Evolutionary conservation across 2,329 filamentous ascomycete species (phyloP).

Genomic region (Pseudogymnoascus sp.): DNA sequence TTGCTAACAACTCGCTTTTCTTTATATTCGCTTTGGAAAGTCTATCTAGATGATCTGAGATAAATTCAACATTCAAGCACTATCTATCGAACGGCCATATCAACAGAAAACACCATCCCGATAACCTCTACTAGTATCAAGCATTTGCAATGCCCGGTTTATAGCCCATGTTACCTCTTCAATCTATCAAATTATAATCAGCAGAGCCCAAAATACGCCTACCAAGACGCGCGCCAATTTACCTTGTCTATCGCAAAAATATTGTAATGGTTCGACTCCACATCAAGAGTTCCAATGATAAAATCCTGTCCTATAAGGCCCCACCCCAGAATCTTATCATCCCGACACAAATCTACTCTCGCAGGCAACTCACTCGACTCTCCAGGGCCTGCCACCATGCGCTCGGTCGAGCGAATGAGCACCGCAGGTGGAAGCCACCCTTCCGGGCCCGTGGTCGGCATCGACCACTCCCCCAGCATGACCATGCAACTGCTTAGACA

Average conservation of each 20-base stretch:
- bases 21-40: background rate
- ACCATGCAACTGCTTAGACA: background rate
- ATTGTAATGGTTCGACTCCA: background rate
- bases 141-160: background rate
- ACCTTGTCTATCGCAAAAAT: background rate
- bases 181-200: background rate
- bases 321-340: background rate
- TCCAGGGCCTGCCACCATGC: background rate
- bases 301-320: background rate
- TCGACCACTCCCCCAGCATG: background rate
- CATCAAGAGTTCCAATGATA: constrained; percentile 5
- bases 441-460: background rate
- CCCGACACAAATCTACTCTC: background rate
- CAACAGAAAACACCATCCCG: background rate
- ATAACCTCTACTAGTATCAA: background rate
- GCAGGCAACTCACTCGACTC: background rate
- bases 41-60: background rate
- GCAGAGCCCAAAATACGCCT: background rate
- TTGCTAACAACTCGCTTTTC: background rate
- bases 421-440: background rate
- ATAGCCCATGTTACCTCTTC: background rate
- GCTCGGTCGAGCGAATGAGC: background rate
- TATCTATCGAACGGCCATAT: background rate
- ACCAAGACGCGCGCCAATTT: background rate
- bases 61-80: background rate